These are phyloP conservation scores for Elsinoe necatrix DNA, from an alignment of 2,329 filamentous ascomycete species.

Conservation along the genomic window DNA sequence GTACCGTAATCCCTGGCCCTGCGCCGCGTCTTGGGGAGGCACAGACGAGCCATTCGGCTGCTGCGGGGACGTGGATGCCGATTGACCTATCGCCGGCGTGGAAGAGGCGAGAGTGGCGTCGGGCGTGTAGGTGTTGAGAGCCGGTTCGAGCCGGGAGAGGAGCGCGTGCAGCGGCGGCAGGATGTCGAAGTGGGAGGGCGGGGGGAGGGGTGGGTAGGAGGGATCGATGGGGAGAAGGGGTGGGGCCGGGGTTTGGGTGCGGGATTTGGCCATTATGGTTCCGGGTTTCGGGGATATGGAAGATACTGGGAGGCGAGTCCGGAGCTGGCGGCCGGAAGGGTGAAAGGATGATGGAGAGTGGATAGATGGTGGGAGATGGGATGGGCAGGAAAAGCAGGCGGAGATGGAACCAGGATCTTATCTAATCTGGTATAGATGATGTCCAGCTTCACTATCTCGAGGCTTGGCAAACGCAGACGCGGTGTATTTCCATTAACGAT, in stretches of 20 bases:
- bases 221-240: slow-evolving; percentile 21
- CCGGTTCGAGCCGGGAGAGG: slow-evolving; percentile 55
- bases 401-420: neutral
- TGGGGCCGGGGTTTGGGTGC: slow-evolving; percentile 10
- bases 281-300: too few species aligned
- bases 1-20: slow-evolving; percentile 42
- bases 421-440: slow-evolving; percentile 11
- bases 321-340: neutral
- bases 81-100: neutral
- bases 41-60: neutral
- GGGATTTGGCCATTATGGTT: slow-evolving; percentile 14
- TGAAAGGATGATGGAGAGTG: neutral
- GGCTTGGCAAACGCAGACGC: too few species aligned
- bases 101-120: slow-evolving; percentile 4
- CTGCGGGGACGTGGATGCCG: neutral
- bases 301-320: neutral
- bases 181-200: slow-evolving; percentile 76
- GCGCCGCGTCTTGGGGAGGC: neutral
- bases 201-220: slow-evolving; percentile 55
- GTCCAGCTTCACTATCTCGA: neutral
- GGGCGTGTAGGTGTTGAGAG: slow-evolving; percentile 15
- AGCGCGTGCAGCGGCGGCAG: slow-evolving; percentile 73
- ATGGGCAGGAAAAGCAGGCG: neutral
- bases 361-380: neutral
- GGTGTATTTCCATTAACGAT: too few species aligned